Conservation (phyloP, 495 filamentous ascomycete species). For the Penicillium fimorum region DNA sequence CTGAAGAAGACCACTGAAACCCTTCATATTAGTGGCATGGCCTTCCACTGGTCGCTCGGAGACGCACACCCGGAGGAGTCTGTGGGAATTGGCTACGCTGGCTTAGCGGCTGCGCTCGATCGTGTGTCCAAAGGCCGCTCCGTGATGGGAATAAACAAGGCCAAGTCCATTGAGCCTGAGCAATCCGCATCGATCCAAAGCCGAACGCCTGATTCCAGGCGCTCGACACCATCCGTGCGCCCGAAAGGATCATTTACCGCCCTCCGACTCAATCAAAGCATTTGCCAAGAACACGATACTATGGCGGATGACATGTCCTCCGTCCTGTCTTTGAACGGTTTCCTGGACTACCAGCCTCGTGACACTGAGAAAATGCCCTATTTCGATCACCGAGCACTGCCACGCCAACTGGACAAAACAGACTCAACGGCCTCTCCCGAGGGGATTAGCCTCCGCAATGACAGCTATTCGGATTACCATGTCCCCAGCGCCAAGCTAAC, state of each 20-base stretch:
- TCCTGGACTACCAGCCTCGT: constrained; percentile 9
- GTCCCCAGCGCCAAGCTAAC: constrained; percentile 26
- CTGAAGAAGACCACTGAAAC: constrained; percentile 23
- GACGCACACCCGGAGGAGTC: constrained; percentile 23
- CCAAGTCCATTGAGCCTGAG: neutral
- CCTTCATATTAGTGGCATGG: constrained; percentile 27
- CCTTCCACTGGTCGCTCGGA: constrained; percentile 27
- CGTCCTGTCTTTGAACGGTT: constrained; percentile 18
- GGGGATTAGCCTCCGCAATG: too few relatives aligned
- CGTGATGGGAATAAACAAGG: constrained; percentile 23
- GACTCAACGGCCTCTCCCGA: too few relatives aligned
- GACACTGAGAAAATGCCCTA: neutral
- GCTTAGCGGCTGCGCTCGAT: constrained; percentile 27
- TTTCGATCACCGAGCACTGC: constrained; percentile 1
- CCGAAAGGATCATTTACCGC: constrained; percentile 9
- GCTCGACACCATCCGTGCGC: constrained; percentile 19
- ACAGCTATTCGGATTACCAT: too few relatives aligned
- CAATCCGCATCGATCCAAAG: constrained; percentile 9
- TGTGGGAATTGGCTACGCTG: constrained; percentile 26
- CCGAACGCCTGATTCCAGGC: neutral
- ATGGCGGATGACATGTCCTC: constrained; percentile 21
- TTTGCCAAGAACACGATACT: neutral
- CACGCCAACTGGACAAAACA: neutral
- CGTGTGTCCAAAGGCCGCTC: constrained; percentile 27
- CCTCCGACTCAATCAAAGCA: neutral